Conservation (phyloP, 257 asterid genomes). For the Osmanthus fragrans region DNA sequence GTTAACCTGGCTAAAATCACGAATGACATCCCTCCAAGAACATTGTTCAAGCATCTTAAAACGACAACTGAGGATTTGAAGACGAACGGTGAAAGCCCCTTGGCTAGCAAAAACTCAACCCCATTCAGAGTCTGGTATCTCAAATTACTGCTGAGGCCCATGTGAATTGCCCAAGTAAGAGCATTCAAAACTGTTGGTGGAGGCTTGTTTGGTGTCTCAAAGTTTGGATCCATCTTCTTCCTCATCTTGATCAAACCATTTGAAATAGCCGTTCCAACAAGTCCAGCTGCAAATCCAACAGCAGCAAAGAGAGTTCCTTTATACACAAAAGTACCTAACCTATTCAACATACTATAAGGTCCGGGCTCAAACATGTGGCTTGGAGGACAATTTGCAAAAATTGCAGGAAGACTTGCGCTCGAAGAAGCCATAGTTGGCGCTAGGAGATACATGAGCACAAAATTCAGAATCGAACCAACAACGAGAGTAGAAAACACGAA, state of each 20-base stretch:
- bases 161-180: conserved; percentile 53
- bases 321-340: conserved; percentile 46
- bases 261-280: conserved; percentile 51
- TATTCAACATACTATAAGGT: conserved; percentile 28
- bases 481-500: conserved; percentile 55
- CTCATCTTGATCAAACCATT: conserved; percentile 42
- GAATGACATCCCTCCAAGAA: conserved; percentile 54
- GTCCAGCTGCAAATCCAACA: conserved; percentile 53
- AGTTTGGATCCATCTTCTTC: conserved; percentile 54
- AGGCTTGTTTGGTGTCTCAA: conserved; percentile 51
- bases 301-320: conserved; percentile 49
- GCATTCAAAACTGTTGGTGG: conserved; percentile 50
- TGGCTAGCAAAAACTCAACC: conserved; percentile 44
- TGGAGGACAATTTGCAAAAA: conserved; percentile 44
- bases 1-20: conserved; percentile 53
- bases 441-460: conserved; percentile 50
- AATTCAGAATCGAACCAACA: conserved; percentile 48
- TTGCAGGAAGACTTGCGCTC: conserved; percentile 35
- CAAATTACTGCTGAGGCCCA: conserved; percentile 49
- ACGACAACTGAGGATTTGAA: conserved; percentile 45
- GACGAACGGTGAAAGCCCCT: conserved; percentile 31
- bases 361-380: conserved; percentile 64
- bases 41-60: conserved; percentile 48
- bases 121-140: conserved; percentile 54
- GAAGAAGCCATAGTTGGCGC: conserved; percentile 42